phyloP scores from a whole-genome alignment of 208 protist genomes.

The Wallacemonas sp. region DNA sequence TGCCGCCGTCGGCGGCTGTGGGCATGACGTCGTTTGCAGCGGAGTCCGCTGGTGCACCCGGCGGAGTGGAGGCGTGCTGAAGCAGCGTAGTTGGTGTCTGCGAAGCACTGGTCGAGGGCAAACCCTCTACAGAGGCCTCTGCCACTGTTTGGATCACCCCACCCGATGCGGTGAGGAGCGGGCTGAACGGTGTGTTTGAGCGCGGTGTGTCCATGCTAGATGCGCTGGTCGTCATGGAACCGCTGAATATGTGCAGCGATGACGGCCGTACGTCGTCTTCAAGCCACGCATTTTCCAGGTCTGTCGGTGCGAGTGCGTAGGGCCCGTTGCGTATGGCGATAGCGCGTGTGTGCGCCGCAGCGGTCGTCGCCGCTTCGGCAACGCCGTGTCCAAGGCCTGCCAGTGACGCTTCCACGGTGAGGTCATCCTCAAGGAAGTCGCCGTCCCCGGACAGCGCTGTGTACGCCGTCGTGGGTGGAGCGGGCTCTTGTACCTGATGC shows the following conservation, averaged over 20 bases:
- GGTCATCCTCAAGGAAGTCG: slow-evolving; percentile 4
- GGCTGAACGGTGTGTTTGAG: no score
- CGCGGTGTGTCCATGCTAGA: slow-evolving; percentile 4
- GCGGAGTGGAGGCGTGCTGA: neutral
- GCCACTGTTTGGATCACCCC: no score
- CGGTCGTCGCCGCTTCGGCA: no score
- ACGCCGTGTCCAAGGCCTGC: neutral
- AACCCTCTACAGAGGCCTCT: no score
- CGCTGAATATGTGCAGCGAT: slow-evolving; percentile 9
- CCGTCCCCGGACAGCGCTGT: no score
- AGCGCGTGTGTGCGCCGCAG: neutral
- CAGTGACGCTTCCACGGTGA: neutral
- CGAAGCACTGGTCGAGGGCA: neutral
- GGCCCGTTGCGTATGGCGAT: neutral
- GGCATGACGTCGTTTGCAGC: no score
- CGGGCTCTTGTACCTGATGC: no score
- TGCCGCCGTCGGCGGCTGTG: no score
- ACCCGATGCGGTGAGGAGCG: no score
- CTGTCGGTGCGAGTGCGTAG: neutral
- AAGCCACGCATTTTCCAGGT: neutral
- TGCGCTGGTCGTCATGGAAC: slow-evolving; percentile 4
- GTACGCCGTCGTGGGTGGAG: no score
- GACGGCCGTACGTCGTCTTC: neutral
- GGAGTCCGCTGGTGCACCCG: neutral
- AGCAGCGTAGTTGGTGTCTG: no score